Percentiles rank a stretch among this genome's conserved stretches.
Evolutionary conservation across 257 asterid species (phyloP).

Genomic region (Handroanthus guayacan): DNA sequence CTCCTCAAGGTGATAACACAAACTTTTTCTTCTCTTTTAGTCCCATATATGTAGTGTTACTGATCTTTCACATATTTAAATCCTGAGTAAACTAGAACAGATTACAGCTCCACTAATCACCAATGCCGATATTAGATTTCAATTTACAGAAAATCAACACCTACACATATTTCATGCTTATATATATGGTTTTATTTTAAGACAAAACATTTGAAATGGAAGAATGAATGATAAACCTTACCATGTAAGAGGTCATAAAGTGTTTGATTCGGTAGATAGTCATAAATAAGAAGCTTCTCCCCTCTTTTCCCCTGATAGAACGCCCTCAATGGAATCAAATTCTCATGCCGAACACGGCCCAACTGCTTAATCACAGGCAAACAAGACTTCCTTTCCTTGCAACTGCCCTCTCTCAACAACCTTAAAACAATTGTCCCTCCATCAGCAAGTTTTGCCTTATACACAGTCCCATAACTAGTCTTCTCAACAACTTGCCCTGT

Average conservation of each 20-base stretch:
- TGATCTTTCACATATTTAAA: background rate
- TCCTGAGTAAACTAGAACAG: background rate
- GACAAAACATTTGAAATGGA: background rate
- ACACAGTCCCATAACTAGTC: constrained; percentile 89
- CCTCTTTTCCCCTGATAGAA: constrained; percentile 98
- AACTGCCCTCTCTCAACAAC: constrained; percentile 90
- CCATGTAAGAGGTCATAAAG: constrained; percentile 94
- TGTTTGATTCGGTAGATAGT: constrained; percentile 71
- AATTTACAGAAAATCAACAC: background rate
- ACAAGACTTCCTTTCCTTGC: constrained; percentile 72
- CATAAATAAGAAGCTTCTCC: constrained; percentile 95
- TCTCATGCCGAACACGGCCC: constrained; percentile 89
- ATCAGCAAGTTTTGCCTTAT: constrained; percentile 91
- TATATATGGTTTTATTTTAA: background rate
- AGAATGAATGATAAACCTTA: constrained; percentile 32
- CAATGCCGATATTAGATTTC: no score
- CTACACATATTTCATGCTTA: background rate
- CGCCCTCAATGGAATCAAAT: constrained; percentile 91
- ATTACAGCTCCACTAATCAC: background rate
- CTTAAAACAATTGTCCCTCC: constrained; percentile 95
- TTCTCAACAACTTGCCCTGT: constrained; percentile 98
- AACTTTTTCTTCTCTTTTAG: no score
- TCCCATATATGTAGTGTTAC: background rate
- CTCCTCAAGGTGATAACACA: background rate
- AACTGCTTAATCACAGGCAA: constrained; percentile 74